Conservation (phyloP, 208 protist species). For the Trypanosomatidae sp. region DNA sequence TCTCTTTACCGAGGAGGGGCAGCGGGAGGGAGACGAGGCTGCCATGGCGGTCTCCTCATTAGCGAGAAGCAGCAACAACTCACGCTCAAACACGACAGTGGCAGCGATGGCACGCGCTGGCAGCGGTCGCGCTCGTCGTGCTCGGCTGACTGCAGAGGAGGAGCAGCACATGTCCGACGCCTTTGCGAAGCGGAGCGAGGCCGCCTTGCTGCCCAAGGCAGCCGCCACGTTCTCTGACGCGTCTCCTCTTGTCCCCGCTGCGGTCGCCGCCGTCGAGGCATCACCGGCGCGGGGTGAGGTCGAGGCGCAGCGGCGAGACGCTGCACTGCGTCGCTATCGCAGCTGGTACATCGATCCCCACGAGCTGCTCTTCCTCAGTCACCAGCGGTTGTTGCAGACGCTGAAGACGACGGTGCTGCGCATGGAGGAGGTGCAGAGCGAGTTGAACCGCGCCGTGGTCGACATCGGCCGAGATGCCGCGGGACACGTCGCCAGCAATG, state of each 20-base stretch:
- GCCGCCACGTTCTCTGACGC: background rate
- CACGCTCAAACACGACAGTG: too few relatives aligned
- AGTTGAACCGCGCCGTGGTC: slow-evolving; percentile 59
- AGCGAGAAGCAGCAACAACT: too few relatives aligned
- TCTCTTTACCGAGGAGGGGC: slow-evolving; percentile 5
- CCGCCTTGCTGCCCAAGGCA: background rate
- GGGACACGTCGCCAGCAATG: too few relatives aligned
- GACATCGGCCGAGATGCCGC: too few relatives aligned
- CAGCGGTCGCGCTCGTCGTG: background rate
- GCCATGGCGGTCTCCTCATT: too few relatives aligned
- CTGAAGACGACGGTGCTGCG: slow-evolving; percentile 62
- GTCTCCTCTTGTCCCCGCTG: too few relatives aligned
- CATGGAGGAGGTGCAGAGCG: slow-evolving; percentile 62
- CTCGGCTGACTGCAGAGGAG: slow-evolving; percentile 16
- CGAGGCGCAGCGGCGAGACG: slow-evolving; percentile 13
- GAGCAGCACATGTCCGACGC: slow-evolving; percentile 14
- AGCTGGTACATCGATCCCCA: slow-evolving; percentile 85
- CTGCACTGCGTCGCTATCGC: slow-evolving; percentile 30
- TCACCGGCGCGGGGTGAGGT: too few relatives aligned
- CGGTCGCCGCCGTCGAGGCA: too few relatives aligned
- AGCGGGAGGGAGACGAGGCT: too few relatives aligned
- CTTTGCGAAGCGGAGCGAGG: slow-evolving; percentile 4
- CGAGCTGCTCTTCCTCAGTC: slow-evolving; percentile 71
- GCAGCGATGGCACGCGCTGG: too few relatives aligned
- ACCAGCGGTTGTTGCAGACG: slow-evolving; percentile 61